phyloP scores from a whole-genome alignment of 2,329 filamentous ascomycete species.

The Zymoseptoria brevis region DNA sequence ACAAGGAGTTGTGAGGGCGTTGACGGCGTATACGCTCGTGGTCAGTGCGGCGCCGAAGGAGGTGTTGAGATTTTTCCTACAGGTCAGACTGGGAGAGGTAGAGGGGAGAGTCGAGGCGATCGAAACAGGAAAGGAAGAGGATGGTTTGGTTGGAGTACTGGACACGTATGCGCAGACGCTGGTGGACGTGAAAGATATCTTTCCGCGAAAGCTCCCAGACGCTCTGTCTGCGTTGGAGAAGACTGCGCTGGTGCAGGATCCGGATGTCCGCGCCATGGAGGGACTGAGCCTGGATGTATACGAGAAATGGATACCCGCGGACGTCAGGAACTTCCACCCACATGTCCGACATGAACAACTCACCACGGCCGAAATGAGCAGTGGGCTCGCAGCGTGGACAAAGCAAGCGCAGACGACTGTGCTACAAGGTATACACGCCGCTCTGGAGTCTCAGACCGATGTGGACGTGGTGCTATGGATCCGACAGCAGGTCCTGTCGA shows the following conservation, averaged over 20 bases:
- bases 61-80: constrained; percentile 69
- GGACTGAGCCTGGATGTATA: constrained; percentile 71
- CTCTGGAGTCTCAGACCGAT: constrained; percentile 14
- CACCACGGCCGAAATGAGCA: constrained; percentile 32
- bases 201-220: constrained; percentile 64
- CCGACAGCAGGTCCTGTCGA: constrained; percentile 21
- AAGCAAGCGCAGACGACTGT: constrained; percentile 44
- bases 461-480: constrained; percentile 16
- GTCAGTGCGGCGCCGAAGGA: constrained; percentile 74
- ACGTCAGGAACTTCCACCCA: constrained; percentile 76
- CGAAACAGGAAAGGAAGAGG: constrained; percentile 33
- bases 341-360: constrained; percentile 76
- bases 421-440: constrained; percentile 15
- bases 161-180: constrained; percentile 69
- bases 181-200: constrained; percentile 65
- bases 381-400: constrained; percentile 57
- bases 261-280: constrained; percentile 56
- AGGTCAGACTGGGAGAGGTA: constrained; percentile 63
- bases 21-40: constrained; percentile 74
- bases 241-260: constrained; percentile 63
- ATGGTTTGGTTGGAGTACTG: constrained; percentile 56
- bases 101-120: constrained; percentile 50
- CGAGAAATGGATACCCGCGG: constrained; percentile 70
- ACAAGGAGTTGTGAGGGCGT: constrained; percentile 55
- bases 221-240: constrained; percentile 62